Base-by-base conservation (phyloP, 164 flowering plant genomes). In the Liriodendron chinense region DNA sequence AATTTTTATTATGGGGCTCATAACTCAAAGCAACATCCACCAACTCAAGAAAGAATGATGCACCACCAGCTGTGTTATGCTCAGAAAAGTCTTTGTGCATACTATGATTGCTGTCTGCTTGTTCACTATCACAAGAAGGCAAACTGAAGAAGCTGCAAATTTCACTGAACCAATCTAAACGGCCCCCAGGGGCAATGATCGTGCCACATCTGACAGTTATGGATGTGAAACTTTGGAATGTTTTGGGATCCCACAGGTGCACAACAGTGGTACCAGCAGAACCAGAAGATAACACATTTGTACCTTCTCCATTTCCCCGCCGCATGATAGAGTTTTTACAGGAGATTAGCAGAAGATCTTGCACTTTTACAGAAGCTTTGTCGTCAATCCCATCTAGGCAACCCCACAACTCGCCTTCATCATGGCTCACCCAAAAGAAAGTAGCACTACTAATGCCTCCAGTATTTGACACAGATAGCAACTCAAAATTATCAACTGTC, bases 261-360 rank as follows among this genome's bases (percentile, higher is more conserved):
- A 87, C 69, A 72, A 92, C 84, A 78, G 89, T 87, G 70, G 85
- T 85, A 62, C 98, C 99, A 76, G 97, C 92, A 74, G 83, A 72
- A 75, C 90, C 85, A 77, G 87, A 84, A 65, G 98, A 94, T 43
- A 94, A 85, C n/a, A 85, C 91, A 87, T 96, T 96, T 73, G 94
- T 87, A 83, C 98, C 98, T 80, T 85, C 91, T 71, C 99, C 99
- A 85, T 91, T 89, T 76, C 99, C 98, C 48, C 98, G 94, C 28
- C 89, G 86, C 87, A 84, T 82, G 21, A 91, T 69, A 53, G 92
- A 87, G 79, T 93, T 85, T 82, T 86, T 87, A 77, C 96, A 91
- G 53, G 93, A 88, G 59, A 94, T 85, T 74, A 96, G 79, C 75
- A 94, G 91, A 78, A 90, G 78, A 70, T 94, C 91, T 50, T 80